Evolutionary conservation across 768 basidiomycete genomes (phyloP), one percentile per base, ranked within the genome.

Genomic region (Pleurotus cornucopiae): DNA sequence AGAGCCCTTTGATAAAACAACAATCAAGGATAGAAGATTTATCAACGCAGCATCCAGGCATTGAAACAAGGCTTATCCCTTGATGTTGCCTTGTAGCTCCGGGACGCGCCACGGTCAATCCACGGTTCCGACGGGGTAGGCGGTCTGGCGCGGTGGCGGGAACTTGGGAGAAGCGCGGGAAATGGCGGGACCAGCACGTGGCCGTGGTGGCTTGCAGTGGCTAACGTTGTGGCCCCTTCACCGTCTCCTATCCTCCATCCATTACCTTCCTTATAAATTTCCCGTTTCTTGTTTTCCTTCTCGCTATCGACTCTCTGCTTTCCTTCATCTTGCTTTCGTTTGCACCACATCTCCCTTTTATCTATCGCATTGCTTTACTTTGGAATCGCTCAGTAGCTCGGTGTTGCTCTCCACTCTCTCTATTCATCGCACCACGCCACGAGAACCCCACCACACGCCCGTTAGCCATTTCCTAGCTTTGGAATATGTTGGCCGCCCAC

Each of bases 261-360:
- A 26, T 37, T 49, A 21, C 48, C 5, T 14, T 34, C 26, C 26
- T 26, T 44, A 44, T 44, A 44, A 44, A 20, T 25, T 34, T 25
- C 37, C 14, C 30, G 25, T 34, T 25, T 30, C 20, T 20, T 11
- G 20, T 14, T 34, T 34, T 49, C 21, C 48, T 26, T 26, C 30
- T 20, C 30, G 25, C 20, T 34, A n/a, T 49, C 48, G 48, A 49
- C 37, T 38, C 37, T 20, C 26, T 49, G 21, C 48, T 49, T 13
- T 34, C 48, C n/a, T 49, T 44, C n/a, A 44, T 44, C 41, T 44
- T 48, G 18, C 46, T 48, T 25, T 20, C 46, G 14, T 48, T 48
- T 20, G 21, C 21, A 23, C 49, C 37, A 6, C 12, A 51, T 30
- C 34, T 51, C 16, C 20, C 30, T 12, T 49, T 9, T 14, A 12